These are phyloP conservation scores for Pseudoturritis turrita DNA, from an alignment of 345 rosid species.

Conservation along the genomic window DNA sequence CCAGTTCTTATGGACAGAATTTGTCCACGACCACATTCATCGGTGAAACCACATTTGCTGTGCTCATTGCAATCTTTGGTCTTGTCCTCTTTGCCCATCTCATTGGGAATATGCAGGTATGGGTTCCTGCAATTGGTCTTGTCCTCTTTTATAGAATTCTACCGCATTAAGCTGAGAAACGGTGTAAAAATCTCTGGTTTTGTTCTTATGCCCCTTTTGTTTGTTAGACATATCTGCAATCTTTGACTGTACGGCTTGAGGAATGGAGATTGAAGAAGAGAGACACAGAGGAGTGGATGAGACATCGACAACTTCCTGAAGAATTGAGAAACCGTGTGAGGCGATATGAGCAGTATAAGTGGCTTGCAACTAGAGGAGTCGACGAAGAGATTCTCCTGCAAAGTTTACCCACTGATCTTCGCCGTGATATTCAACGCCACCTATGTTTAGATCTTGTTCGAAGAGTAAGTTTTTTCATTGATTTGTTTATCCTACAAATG, in stretches of 20 bases:
- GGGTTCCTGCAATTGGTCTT: neutral
- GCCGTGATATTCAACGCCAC: conserved; percentile 83
- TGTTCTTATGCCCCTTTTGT: conserved; percentile 12
- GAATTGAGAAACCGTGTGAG: conserved; percentile 62
- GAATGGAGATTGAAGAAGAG: conserved; percentile 92
- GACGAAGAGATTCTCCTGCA: conserved; percentile 72
- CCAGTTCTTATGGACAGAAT: conserved; percentile 90
- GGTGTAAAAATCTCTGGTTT: neutral
- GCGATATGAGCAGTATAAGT: conserved; percentile 75
- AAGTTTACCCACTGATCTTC: conserved; percentile 84
- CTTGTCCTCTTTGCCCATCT: conserved; percentile 87
- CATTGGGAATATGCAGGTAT: conserved; percentile 98
- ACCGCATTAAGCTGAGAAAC: too few species aligned
- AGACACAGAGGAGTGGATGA: conserved; percentile 97
- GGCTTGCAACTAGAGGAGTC: conserved; percentile 93
- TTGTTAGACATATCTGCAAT: conserved; percentile 79
- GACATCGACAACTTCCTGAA: conserved; percentile 89
- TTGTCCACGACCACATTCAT: conserved; percentile 74
- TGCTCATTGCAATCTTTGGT: conserved; percentile 76
- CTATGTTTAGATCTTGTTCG: conserved; percentile 90
- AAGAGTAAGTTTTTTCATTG: conserved; percentile 48
- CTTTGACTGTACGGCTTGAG: conserved; percentile 78
- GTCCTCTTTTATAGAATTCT: too few species aligned
- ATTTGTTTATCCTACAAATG: neutral
- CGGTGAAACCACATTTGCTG: conserved; percentile 85